Base-by-base conservation (phyloP, 129 eudicot species). In the Tagetes patula region DNA sequence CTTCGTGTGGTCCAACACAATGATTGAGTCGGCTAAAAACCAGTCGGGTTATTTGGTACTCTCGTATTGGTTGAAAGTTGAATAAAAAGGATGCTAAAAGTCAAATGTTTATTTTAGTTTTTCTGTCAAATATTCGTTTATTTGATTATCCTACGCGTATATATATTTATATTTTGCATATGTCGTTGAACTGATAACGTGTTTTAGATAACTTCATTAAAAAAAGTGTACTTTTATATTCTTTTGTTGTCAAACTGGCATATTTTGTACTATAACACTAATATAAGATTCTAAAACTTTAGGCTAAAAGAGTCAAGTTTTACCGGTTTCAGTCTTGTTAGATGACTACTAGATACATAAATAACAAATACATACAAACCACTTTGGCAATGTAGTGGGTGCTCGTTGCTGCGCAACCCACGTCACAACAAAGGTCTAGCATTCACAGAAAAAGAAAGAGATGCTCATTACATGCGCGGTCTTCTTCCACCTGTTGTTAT, bases 401-500 rank as follows among this genome's bases (percentile, higher is more conserved):
- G 81, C 65, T 75, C 96, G 10, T 71, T 91, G 87, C 64, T 91
- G 83, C 86, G 96, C n/a, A 85, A 88, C 79, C 97, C 97, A 40
- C 93, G 65, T 73, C 85, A 86, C 81, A 91, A 91, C 77, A 91
- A 91, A 83, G 96, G 96, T 72, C 82, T 91, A 48, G 96, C 93
- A 45, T 91, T 91, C 70, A 79, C 74, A 31, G 97, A 88, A 71
- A 91, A 86, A 75, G 97, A 91, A 73, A 86, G 92, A 68, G 93
- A 91, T 81, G 88, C 91, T 6, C 89, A 91, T 80, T 91, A 84
- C 86, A 74, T 88, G 38, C 90, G 90, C 3, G 97, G 97, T 62
- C 93, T 91, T 63, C 97, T 91, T 60, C 97, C 97, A 10, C 97
- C 97, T 0, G 90, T 75, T 68, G 92, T 88, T 69, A 73, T 84